These are phyloP conservation scores for Prunus salicina DNA, from an alignment of 306 rosid species.

Conservation along the genomic window DNA sequence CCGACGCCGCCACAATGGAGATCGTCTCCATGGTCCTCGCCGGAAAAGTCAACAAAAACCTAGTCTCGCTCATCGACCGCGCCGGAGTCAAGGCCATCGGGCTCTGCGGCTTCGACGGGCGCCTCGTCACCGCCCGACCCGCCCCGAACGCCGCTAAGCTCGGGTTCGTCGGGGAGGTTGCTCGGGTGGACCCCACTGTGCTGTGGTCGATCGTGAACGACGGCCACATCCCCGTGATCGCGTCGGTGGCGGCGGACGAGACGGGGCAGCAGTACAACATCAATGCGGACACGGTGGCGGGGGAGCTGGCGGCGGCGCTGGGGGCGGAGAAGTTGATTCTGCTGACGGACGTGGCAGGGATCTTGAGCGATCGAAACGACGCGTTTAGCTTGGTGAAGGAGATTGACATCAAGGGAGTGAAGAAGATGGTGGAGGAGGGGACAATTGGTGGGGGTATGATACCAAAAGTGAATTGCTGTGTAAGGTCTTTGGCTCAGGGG, in stretches of 20 bases:
- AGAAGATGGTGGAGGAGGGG: constrained; percentile 66
- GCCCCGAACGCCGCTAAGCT: constrained; percentile 59
- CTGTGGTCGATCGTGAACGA: constrained; percentile 58
- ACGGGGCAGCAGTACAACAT: constrained; percentile 80
- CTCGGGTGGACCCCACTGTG: constrained; percentile 56
- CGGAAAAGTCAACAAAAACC: constrained; percentile 77
- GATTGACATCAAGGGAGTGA: constrained; percentile 70
- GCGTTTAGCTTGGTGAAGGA: constrained; percentile 68
- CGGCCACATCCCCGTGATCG: constrained; percentile 76
- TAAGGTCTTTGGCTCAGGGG: constrained; percentile 77
- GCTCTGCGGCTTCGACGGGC: constrained; percentile 81
- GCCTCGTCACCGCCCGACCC: constrained; percentile 72
- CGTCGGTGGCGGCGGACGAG: constrained; percentile 83
- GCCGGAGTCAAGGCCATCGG: constrained; percentile 88
- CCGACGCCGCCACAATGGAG: constrained; percentile 86
- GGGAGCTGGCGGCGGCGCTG: constrained; percentile 81
- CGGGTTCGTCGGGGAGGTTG: constrained; percentile 84
- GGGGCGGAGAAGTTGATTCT: constrained; percentile 93
- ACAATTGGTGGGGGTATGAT: constrained; percentile 87
- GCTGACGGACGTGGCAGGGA: constrained; percentile 87
- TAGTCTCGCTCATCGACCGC: constrained; percentile 70
- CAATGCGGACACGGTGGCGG: constrained; percentile 89
- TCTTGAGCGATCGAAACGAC: constrained; percentile 53
- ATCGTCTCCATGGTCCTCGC: constrained; percentile 92
- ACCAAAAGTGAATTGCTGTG: constrained; percentile 87